phyloP scores from a whole-genome alignment of 2,329 filamentous ascomycete genomes.

The Aspergillus sojae region DNA sequence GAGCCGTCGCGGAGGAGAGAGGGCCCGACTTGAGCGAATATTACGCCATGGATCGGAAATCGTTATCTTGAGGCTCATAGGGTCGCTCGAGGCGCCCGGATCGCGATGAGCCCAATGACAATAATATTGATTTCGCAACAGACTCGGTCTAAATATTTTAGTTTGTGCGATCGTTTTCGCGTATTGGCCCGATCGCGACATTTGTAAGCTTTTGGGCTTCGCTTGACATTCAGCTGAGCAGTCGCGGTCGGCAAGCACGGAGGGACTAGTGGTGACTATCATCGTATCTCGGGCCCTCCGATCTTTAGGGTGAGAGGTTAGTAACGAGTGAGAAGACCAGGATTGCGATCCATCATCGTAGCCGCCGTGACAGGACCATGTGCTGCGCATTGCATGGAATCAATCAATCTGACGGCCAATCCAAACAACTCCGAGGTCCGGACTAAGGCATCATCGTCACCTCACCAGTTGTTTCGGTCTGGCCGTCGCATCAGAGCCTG shows the following conservation, averaged over 20 bases:
- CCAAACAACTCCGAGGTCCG: slow-evolving; percentile 8
- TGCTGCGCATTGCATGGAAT: slow-evolving; percentile 6
- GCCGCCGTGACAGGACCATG: slow-evolving; percentile 14
- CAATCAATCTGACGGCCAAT: slow-evolving; percentile 7
- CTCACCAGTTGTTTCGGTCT: slow-evolving; percentile 2
- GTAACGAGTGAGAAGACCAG: slow-evolving; percentile 8
- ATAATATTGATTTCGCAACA: not conserved
- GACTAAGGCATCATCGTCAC: slow-evolving; percentile 9
- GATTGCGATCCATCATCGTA: slow-evolving; percentile 13
- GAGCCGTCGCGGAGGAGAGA: slow-evolving; percentile 1
- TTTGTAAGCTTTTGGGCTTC: not conserved
- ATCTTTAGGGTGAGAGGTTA: not conserved
- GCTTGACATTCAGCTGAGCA: slow-evolving; percentile 11
- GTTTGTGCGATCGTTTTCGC: not conserved
- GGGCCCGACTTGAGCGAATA: slow-evolving; percentile 7
- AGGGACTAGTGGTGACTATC: slow-evolving; percentile 6
- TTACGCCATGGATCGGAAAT: not conserved
- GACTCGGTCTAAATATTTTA: not conserved
- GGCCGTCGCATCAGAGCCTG: slow-evolving; percentile 6
- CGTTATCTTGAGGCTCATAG: slow-evolving; percentile 9
- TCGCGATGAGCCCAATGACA: not conserved
- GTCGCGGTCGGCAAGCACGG: slow-evolving; percentile 10
- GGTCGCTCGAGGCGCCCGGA: slow-evolving; percentile 3
- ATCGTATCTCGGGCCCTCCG: slow-evolving; percentile 19
- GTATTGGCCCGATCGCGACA: not conserved